Evolutionary conservation across 345 rosid genomes (phyloP), one percentile per base, ranked within the genome.

Genomic region (Citrus reticulata): DNA sequence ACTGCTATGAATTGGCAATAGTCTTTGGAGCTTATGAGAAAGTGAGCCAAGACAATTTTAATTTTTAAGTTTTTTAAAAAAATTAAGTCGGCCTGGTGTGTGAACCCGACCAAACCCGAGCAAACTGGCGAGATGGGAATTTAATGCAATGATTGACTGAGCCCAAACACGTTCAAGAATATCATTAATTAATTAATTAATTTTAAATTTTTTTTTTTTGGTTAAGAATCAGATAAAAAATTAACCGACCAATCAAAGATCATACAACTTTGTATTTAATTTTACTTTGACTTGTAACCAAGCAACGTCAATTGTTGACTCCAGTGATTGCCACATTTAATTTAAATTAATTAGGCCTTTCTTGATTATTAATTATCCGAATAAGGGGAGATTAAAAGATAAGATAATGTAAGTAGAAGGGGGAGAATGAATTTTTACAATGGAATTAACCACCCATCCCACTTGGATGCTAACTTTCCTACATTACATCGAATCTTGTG

Each of bases 101-200:
- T 84, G 90, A 88, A 85, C 72, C 86, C 84, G 88, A 82, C 88
- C 83, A 64, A 77, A 70, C 22, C 83, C 87, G 79, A 78, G 67
- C 68, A 68, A 68, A 75, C 78, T 59, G 87, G 83, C 14, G 27
- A 49, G 76, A 34, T 30, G 9, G 42, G 81, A 72, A 82, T 64
- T 87, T 78, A 82, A 73, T 80, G 88, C 79, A 85, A 84, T 80
- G 83, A 85, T 84, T 85, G 88, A 88, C 90, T 77, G 46, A 59
- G 24, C 73, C 51, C 13, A 19, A 25, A 40, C 42, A 49, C 32
- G n/a, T 75, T 22, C 34, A 30, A 55, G 16, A 34, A 61, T 62
- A 62, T 63, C 27, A n/a, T 25, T 13, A 46, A 46, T 3, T 46
- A 46, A 46, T 46, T 46, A 11, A 13, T 46, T 13, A 3, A 13